Base-by-base conservation (phyloP, 139 green algal genomes). In the Edaphochlamys debaryana region DNA sequence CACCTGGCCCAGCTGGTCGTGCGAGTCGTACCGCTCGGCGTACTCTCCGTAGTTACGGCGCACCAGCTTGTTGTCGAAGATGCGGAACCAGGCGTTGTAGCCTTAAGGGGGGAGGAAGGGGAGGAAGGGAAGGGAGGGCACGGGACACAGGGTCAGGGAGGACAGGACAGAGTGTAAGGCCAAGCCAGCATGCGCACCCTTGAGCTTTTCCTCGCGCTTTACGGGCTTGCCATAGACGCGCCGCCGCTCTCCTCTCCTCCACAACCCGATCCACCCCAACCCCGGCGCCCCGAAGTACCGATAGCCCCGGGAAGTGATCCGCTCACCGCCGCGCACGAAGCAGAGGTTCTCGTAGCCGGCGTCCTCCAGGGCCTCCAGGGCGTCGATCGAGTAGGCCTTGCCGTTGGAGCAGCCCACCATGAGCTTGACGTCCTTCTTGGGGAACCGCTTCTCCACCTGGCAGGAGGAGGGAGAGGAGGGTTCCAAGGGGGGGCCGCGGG, bases 341-440 rank as follows among this genome's bases (percentile, higher is more conserved):
- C 92, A 92, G 3, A 98, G 52, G 79, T 95, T 94, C 27, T 62
- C 73, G 85, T 98, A 98, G 27, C 94, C 94, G 0, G 91, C 94
- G 82, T 95, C 95, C 52, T 98, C 95, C 69, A 98, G 86, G 19
- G 82, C 78, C 72, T 92, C 86, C 15, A 98, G 88, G 0, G 91
- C 95, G 34, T 98, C 94, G 15, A 98, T 91, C n/a, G 88, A 88
- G 88, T 96, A 96, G n/a, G 84, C 56, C 40, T 60, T 82, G 58
- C 95, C 95, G 85, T 98, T 88, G 80, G 90, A 94, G 91, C 94
- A 97, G 37, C 50, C 92, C 3, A 98, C 78, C 34, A 97, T 74
- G 36, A 97, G 81, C 82, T 91, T 91, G n/a, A 85, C 75, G 19
- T 95, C 80, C 89, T 93, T 95, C 81, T 97, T 87, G 38, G 94